Percentiles rank a stretch among this genome's conserved stretches.
Evolutionary conservation across 1,284 basidiomycete species (phyloP).

Genomic region (Leccinum pachyderme): DNA sequence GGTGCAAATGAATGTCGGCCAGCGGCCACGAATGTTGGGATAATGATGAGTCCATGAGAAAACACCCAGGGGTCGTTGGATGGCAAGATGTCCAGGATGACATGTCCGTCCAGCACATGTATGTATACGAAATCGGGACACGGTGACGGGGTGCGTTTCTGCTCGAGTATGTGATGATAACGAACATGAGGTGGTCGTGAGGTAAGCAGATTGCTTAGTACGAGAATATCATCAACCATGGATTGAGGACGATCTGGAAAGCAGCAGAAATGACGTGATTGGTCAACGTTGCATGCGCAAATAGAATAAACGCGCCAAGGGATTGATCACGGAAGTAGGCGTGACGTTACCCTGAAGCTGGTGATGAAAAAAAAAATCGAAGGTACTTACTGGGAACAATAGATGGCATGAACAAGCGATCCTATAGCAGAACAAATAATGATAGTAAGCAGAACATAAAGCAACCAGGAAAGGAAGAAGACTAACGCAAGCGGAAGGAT

Average conservation of each 20-base stretch:
- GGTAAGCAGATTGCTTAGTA: constrained; percentile 41
- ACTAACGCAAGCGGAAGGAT: constrained; percentile 66
- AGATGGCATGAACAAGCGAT: constrained; percentile 63
- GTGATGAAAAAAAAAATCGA: neutral
- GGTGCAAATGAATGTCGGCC: neutral
- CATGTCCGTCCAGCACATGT: constrained; percentile 9
- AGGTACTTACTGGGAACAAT: constrained; percentile 58
- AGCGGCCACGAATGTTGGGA: constrained; percentile 7
- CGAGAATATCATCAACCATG: constrained; percentile 78
- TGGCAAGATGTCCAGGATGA: neutral
- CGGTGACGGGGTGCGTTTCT: neutral
- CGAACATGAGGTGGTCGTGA: constrained; percentile 11
- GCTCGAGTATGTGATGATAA: neutral
- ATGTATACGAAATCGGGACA: neutral
- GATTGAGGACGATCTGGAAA: constrained; percentile 69
- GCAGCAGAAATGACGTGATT: constrained; percentile 12
- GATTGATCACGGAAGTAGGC: constrained; percentile 4
- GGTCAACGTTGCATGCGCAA: constrained; percentile 24
- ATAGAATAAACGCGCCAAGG: too few species aligned
- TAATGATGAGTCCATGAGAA: constrained; percentile 19
- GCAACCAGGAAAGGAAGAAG: neutral
- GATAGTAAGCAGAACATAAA: neutral
- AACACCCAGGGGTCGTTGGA: neutral
- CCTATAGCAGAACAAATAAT: constrained; percentile 35
- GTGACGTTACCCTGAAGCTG: neutral